These are phyloP conservation scores for Thelonectria discophora DNA, from an alignment of 2,329 filamentous ascomycete genomes.

Conservation along the genomic window DNA sequence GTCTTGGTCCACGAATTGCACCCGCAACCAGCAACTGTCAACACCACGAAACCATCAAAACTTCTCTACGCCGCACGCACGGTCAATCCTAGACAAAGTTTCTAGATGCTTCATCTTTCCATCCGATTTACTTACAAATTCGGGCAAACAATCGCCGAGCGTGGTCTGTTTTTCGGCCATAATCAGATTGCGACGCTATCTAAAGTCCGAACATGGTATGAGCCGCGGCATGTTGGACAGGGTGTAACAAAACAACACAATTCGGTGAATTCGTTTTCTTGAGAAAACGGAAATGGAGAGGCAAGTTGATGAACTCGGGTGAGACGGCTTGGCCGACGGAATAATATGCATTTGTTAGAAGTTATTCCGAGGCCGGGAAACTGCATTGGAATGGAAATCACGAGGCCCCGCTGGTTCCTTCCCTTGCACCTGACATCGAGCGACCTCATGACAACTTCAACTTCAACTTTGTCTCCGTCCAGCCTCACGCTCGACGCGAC, in stretches of 20 bases:
- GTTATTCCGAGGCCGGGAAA: neutral
- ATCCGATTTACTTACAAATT: neutral
- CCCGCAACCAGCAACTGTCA: too few relatives aligned
- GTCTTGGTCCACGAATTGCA: too few relatives aligned
- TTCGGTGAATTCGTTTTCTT: too few relatives aligned
- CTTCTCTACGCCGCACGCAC: neutral
- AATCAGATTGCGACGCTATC: neutral
- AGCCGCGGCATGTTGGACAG: too few relatives aligned
- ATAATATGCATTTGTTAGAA: too few relatives aligned
- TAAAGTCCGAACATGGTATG: neutral
- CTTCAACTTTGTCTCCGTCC: neutral
- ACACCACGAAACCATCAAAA: too few relatives aligned
- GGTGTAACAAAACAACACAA: too few relatives aligned
- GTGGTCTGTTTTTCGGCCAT: neutral
- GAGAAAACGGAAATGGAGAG: too few relatives aligned
- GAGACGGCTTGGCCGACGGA: too few relatives aligned
- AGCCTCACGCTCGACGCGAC: neutral
- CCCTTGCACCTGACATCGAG: neutral
- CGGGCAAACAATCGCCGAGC: neutral
- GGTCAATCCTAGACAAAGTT: neutral
- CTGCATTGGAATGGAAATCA: neutral
- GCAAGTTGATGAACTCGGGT: too few relatives aligned
- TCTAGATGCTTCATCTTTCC: neutral
- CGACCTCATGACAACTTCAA: neutral
- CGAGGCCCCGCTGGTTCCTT: neutral